Evolutionary conservation across 345 rosid species (phyloP).

Genomic region (Zanthoxylum bungeanum): DNA sequence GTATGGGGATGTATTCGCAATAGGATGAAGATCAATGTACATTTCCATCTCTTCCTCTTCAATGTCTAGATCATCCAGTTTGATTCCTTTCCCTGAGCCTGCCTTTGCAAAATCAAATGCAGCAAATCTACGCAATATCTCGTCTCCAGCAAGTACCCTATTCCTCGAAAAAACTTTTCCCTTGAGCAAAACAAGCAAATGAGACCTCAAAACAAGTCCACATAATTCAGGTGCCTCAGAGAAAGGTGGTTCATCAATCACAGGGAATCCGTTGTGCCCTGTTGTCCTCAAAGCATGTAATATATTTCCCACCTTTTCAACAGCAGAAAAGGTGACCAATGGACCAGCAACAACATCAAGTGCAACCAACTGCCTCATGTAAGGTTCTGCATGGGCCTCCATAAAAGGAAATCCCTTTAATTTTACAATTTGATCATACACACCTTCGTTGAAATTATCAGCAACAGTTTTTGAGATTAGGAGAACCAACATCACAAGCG

Average conservation of each 20-base stretch:
- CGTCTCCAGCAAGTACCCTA: constrained; percentile 32
- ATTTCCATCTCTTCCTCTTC: constrained; percentile 60
- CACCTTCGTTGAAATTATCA: constrained; percentile 60
- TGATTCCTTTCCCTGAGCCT: constrained; percentile 64
- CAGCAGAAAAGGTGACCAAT: constrained; percentile 47
- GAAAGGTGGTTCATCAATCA: constrained; percentile 62
- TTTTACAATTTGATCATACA: constrained; percentile 60
- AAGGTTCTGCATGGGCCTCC: constrained; percentile 73
- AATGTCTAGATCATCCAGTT: constrained; percentile 50
- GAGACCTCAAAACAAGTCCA: constrained; percentile 61
- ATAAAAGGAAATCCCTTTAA: constrained; percentile 63
- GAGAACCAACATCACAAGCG: constrained; percentile 74
- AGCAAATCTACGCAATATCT: constrained; percentile 27
- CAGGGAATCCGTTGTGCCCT: constrained; percentile 68
- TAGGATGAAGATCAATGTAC: constrained; percentile 61
- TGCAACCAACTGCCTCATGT: constrained; percentile 60
- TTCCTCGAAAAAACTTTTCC: constrained; percentile 41
- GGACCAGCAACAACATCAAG: constrained; percentile 61
- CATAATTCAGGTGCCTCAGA: constrained; percentile 53
- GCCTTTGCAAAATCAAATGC: constrained; percentile 66
- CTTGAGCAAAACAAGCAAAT: constrained; percentile 60
- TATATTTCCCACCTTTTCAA: constrained; percentile 58
- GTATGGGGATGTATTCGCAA: constrained; percentile 58
- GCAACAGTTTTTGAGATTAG: constrained; percentile 67
- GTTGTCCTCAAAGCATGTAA: constrained; percentile 42